Conservation (phyloP, 805 yeast species). For the Saccharomyces jurei region DNA sequence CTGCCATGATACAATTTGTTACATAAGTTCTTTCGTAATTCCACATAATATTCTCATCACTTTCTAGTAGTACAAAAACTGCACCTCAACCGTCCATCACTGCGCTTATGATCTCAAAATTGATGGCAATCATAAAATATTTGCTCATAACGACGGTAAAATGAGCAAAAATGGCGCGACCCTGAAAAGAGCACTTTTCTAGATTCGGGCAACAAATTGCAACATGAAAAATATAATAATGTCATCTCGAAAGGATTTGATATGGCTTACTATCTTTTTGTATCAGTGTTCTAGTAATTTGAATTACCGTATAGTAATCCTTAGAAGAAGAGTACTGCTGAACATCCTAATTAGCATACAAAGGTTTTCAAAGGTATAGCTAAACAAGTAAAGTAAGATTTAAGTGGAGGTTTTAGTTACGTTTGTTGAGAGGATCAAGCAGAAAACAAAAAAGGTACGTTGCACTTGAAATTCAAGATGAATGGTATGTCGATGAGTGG, state of each 20-base stretch:
- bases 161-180: background rate
- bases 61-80: background rate
- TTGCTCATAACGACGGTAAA: background rate
- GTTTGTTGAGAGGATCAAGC: background rate
- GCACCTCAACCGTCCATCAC: background rate
- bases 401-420: background rate
- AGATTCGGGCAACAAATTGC: background rate
- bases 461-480: constrained; percentile 1
- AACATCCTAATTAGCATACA: background rate
- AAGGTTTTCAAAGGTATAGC: background rate
- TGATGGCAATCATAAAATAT: background rate
- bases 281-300: background rate
- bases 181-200: background rate
- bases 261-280: background rate
- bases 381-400: background rate
- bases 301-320: background rate
- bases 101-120: background rate
- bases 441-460: background rate
- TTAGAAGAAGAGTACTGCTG: background rate
- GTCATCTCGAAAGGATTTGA: background rate
- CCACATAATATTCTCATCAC: background rate
- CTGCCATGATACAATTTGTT: background rate
- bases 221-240: background rate
- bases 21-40: background rate
- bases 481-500: background rate